A percentile compares a stretch with the other conserved stretches of the same genome.
Conservation (phyloP, 148 eudicot species). For the Nepenthes gracilis region DNA sequence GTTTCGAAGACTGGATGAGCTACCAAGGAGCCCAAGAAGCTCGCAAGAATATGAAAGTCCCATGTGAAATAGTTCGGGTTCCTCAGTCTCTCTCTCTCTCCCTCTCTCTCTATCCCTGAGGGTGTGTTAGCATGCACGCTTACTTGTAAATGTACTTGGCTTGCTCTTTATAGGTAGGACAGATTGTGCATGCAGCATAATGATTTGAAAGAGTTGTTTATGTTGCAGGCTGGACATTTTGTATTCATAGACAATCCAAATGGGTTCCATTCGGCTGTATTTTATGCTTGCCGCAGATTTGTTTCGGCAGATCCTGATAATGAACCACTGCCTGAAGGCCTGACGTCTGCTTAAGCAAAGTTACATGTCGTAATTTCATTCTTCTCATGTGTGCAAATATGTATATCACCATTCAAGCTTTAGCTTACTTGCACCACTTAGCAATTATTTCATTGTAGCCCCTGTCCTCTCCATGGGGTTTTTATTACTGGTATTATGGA, state of each 20-base stretch:
- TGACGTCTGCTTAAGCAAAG: slow-evolving; percentile 35
- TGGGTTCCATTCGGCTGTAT: slow-evolving; percentile 75
- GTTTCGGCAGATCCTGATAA: slow-evolving; percentile 41
- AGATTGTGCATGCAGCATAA: neutral
- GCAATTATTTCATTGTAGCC: no score
- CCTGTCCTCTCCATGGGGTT: no score
- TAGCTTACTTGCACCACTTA: no score
- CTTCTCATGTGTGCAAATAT: no score
- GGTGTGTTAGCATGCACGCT: neutral
- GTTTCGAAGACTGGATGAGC: slow-evolving; percentile 85
- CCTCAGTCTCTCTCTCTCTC: slow-evolving; percentile 51
- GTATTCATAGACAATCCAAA: slow-evolving; percentile 65
- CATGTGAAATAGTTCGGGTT: slow-evolving; percentile 83
- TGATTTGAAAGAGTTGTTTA: slow-evolving; percentile 1
- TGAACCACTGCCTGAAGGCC: slow-evolving; percentile 56
- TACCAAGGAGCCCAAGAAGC: slow-evolving; percentile 85
- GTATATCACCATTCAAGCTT: no score
- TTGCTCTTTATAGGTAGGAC: no score
- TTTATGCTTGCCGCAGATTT: slow-evolving; percentile 69
- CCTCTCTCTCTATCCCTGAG: slow-evolving; percentile 3
- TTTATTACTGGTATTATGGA: no score
- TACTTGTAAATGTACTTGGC: no score
- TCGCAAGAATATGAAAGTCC: slow-evolving; percentile 79
- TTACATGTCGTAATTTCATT: neutral
- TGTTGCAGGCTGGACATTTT: slow-evolving; percentile 76